A percentile compares a stretch with the other conserved stretches of the same genome.
Conservation (phyloP, 2,329 filamentous ascomycete species). For the Pseudogymnoascus sp. region DNA sequence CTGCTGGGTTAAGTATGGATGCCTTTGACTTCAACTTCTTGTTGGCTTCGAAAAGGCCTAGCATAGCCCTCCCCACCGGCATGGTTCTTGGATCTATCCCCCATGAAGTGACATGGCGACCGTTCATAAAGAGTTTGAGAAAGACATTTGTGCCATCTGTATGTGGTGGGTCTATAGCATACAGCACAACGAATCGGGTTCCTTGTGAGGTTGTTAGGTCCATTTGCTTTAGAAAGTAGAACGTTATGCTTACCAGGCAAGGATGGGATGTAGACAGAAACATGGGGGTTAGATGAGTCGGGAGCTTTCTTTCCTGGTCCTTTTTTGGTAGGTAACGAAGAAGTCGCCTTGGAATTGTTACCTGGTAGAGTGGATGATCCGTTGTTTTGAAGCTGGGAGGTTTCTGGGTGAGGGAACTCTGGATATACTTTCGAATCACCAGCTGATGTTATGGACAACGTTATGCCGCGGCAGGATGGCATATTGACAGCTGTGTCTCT, state of each 20-base stretch:
- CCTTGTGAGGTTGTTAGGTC: slow-evolving; percentile 28
- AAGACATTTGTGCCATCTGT: slow-evolving; percentile 36
- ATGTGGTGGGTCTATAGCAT: slow-evolving; percentile 32
- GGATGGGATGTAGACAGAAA: slow-evolving; percentile 51
- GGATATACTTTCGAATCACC: slow-evolving; percentile 31
- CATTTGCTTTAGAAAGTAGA: neutral
- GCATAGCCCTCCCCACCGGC: slow-evolving; percentile 34
- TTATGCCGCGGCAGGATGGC: slow-evolving; percentile 23
- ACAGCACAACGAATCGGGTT: slow-evolving; percentile 45
- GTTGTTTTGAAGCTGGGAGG: slow-evolving; percentile 34
- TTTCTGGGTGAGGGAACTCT: slow-evolving; percentile 49
- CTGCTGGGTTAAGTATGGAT: slow-evolving; percentile 31
- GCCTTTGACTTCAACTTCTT: slow-evolving; percentile 33
- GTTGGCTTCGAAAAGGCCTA: slow-evolving; percentile 42
- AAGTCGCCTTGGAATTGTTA: neutral
- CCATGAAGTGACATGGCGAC: slow-evolving; percentile 43
- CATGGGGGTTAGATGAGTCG: slow-evolving; percentile 27
- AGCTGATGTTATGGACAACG: slow-evolving; percentile 22
- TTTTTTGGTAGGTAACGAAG: neutral
- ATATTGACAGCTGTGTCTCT: slow-evolving; percentile 15
- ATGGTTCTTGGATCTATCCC: slow-evolving; percentile 36
- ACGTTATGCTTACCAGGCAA: slow-evolving; percentile 34
- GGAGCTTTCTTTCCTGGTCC: neutral
- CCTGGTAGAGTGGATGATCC: neutral
- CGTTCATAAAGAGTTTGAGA: slow-evolving; percentile 50